Evolutionary conservation across 2,329 filamentous ascomycete genomes (phyloP), one percentile per base, ranked within the genome.

Genomic region (Mycocentrospora acerina): DNA sequence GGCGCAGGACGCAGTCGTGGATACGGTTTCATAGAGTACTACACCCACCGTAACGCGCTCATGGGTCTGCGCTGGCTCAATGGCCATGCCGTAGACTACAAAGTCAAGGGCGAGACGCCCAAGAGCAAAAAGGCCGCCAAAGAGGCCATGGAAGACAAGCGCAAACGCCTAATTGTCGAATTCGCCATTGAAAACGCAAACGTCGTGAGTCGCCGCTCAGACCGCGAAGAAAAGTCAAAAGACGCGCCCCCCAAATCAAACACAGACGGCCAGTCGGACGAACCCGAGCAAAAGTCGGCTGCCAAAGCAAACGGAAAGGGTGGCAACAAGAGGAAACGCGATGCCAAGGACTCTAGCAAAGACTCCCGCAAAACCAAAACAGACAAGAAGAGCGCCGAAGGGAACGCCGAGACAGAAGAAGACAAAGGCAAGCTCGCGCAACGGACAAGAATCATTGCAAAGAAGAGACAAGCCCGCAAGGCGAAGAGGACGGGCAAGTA

Each of bases 131-230:
- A 64, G 34, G 48, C 48, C 2, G 53, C 55, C 0, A 59, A 62
- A 12, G 73, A 75, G 33, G 72, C 71, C 4, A 37, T 72, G n/a
- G 67, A 79, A 36, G 90, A 93, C 50, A 88, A 86, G 70, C 91
- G 89, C 64, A 90, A 93, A 69, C 79, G 93, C 10, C 71, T 98
- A 35, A 89, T 98, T 60, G 91, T 91, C 25, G 94, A 98, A 67
- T 98, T 98, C 64, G 90, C 93, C 14, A 95, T 98, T 64, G 93
- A 98, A 71, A 98, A 98, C 58, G 90, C 89, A 1, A 90, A 96
- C 60, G 93, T 98, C 1, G 85, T 98, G n/a, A 80, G 84, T 52
- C 79, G 93, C 48, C 79, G 94, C 37, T 80, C 76, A 44, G 81
- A 83, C 45, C 73, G 73, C 32, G 84, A 89, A 61, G 67, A 71